phyloP scores from a whole-genome alignment of 208 protist genomes.

The Blastocrithidia nonstop region DNA sequence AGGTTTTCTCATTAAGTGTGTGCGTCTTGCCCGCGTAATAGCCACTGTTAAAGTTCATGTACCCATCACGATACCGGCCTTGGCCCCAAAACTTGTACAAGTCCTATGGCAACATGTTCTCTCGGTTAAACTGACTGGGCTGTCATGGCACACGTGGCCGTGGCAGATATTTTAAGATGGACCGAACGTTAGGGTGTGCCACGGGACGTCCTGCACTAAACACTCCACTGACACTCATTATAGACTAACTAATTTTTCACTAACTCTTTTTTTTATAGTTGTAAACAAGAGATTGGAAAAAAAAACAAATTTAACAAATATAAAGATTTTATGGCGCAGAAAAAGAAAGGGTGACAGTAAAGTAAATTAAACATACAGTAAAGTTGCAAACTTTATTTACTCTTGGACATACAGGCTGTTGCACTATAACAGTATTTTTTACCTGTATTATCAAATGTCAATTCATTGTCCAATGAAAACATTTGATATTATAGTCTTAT shows the following conservation, averaged over 20 bases:
- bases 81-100: conserved; percentile 52
- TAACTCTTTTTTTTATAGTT: not conserved
- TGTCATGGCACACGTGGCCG: conserved; percentile 78
- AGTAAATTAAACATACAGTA: too few relatives aligned
- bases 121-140: conserved; percentile 73
- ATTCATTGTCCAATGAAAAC: too few relatives aligned
- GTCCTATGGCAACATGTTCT: conserved; percentile 62
- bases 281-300: conserved; percentile 10
- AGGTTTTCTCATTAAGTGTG: conserved; percentile 58
- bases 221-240: conserved; percentile 67
- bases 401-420: too few relatives aligned
- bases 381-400: too few relatives aligned
- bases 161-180: conserved; percentile 71
- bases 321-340: not conserved
- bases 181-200: conserved; percentile 40
- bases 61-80: conserved; percentile 63
- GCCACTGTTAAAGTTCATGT: conserved; percentile 81
- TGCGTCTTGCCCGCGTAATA: conserved; percentile 77
- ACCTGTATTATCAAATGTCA: too few relatives aligned
- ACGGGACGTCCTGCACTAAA: conserved; percentile 47
- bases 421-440: too few relatives aligned
- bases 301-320: conserved; percentile 7
- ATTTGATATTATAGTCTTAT: too few relatives aligned
- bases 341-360: not conserved
- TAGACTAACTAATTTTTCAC: not conserved